phyloP scores from a whole-genome alignment of 2,329 filamentous ascomycete species.

The Aspergillus glaucus region DNA sequence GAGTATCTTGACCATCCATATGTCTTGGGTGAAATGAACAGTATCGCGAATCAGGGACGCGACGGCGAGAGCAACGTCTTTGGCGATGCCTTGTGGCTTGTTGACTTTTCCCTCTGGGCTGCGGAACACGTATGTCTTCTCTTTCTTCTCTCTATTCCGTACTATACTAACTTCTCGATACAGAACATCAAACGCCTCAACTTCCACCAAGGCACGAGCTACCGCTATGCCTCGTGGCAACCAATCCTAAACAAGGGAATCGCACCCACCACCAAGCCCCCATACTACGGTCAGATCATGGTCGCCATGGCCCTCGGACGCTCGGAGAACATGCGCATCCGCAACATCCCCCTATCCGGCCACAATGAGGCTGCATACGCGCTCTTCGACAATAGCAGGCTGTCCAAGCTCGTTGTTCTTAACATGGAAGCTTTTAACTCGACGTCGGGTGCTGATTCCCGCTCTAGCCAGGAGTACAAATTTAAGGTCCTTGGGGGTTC shows the following conservation, averaged over 20 bases:
- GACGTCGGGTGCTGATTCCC: slow-evolving; percentile 1
- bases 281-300: slow-evolving; percentile 16
- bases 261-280: slow-evolving; percentile 7
- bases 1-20: slow-evolving; percentile 9
- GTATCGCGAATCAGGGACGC: slow-evolving; percentile 10
- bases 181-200: slow-evolving; percentile 12
- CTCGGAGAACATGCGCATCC: slow-evolving; percentile 1
- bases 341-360: slow-evolving; percentile 3
- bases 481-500: slow-evolving; percentile 1
- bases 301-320: slow-evolving; percentile 6
- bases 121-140: slow-evolving; percentile 9
- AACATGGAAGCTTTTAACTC: slow-evolving; percentile 3
- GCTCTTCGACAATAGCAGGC: not conserved
- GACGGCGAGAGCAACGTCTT: slow-evolving; percentile 10
- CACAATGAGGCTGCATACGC: slow-evolving; percentile 4
- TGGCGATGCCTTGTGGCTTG: slow-evolving; percentile 14
- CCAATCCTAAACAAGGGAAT: slow-evolving; percentile 9
- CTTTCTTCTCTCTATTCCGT: not conserved
- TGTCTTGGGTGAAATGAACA: slow-evolving; percentile 11
- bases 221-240: slow-evolving; percentile 16
- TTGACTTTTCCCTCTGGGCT: slow-evolving; percentile 13
- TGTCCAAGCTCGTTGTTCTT: slow-evolving; percentile 2
- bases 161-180: no score
- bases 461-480: slow-evolving; percentile 2
- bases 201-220: slow-evolving; percentile 14